Base-by-base conservation (phyloP, 164 flowering plant genomes). In the Liriodendron chinense region DNA sequence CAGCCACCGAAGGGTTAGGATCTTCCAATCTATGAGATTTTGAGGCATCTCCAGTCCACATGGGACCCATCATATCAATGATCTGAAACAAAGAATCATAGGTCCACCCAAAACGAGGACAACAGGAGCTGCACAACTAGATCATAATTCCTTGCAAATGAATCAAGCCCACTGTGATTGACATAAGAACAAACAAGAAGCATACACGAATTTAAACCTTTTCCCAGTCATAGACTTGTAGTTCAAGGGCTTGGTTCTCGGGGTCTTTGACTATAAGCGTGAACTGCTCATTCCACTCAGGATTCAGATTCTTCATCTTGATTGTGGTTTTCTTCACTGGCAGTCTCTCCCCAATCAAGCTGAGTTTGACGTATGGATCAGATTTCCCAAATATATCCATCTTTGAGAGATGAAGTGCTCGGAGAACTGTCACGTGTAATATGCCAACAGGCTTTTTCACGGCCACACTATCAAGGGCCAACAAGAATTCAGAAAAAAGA, bases 171-270 rank as follows among this genome's bases (percentile, higher is more conserved):
- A 64, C 10, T 10, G 2, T 23, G 67, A 64, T 64, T 64, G 20
- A 26, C 16, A 43, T 67, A 26, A 5, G 48, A 81, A 65, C 62
- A 69, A 23, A 53, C 47, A 47, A 49, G 48, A 74, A 76, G 63
- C 34, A 20, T 64, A 59, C 7, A 62, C 65, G 67, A 73, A 77
- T 66, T 59, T 62, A 26, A 76, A 90, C 93, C 97, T 89, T 86
- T 67, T 92, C 97, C 97, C 94, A 91, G 81, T 92, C 97, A 74
- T 72, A 90, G 62, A 91, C 91, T 61, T 79, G 87, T 1, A 92
- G 16, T 63, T 87, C 77, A 47, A 92, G 90, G 70, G 81, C 81
- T 83, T 92, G 97, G 68, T 86, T 67, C 56, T 84, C 70, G 0
- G 89, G 97, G 26, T 92, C 93, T 76, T 87, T 92, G 10, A 92